These are phyloP conservation scores for Penicillium angulare DNA, from an alignment of 495 filamentous ascomycete genomes.

Conservation along the genomic window DNA sequence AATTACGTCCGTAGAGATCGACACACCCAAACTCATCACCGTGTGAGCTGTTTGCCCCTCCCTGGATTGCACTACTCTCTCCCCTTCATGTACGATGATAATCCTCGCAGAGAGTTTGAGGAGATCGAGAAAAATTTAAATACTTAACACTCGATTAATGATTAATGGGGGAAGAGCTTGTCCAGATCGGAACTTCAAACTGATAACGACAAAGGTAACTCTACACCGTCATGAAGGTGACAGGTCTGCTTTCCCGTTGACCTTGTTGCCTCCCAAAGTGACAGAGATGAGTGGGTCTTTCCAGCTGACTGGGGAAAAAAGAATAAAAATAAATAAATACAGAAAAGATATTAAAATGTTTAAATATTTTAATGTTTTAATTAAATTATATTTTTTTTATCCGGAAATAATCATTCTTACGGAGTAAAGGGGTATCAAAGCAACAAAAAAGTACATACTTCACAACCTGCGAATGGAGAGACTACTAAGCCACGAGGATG, in stretches of 20 bases:
- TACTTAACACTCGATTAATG: not conserved
- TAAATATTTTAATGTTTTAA: not conserved
- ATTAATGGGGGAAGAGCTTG: no score
- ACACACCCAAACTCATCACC: constrained; percentile 6
- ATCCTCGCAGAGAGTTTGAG: not conserved
- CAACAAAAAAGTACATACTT: no score
- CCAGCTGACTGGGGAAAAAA: constrained; percentile 2
- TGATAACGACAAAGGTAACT: no score
- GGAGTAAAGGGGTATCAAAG: no score
- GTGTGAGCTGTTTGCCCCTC: constrained; percentile 26
- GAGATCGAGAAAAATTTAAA: not conserved
- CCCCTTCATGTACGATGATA: constrained; percentile 1
- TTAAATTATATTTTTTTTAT: not conserved
- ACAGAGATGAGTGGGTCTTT: constrained; percentile 7
- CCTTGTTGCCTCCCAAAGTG: constrained; percentile 8
- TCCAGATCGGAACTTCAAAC: no score
- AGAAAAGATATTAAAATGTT: not conserved
- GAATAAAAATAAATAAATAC: not conserved
- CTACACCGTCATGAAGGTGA: constrained; percentile 19
- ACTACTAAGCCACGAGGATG: not conserved
- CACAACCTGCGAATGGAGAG: no score
- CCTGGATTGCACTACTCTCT: constrained; percentile 12
- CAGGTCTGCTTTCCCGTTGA: constrained; percentile 21
- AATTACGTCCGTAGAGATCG: constrained; percentile 23
- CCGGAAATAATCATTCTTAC: not conserved